Evolutionary conservation across 2,329 filamentous ascomycete species (phyloP).

Genomic region (Fusarium continuum): DNA sequence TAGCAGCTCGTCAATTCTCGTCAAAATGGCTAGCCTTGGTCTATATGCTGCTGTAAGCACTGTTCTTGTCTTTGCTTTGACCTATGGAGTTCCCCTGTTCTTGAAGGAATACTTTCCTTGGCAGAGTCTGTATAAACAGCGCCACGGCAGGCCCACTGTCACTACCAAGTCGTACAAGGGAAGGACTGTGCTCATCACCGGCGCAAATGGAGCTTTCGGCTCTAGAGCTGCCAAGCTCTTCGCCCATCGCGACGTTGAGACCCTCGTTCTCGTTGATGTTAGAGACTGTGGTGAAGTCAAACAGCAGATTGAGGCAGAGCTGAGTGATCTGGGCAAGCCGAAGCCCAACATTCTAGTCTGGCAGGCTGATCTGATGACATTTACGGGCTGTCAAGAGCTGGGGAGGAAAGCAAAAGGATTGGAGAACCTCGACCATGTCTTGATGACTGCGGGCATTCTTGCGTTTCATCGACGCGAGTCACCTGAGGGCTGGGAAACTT

Average conservation of each 20-base stretch:
- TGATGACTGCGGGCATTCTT: constrained; percentile 51
- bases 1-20: neutral
- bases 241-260: constrained; percentile 47
- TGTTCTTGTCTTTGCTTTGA: constrained; percentile 34
- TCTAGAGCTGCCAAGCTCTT: constrained; percentile 50
- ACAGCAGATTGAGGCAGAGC: constrained; percentile 47
- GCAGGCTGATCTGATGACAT: constrained; percentile 51
- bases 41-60: constrained; percentile 20
- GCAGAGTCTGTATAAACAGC: constrained; percentile 46
- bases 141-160: constrained; percentile 46
- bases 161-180: constrained; percentile 49
- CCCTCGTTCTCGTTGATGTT: constrained; percentile 50
- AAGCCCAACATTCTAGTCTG: constrained; percentile 48
- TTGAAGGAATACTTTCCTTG: constrained; percentile 50
- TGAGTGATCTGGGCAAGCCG: constrained; percentile 37
- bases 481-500: constrained; percentile 52
- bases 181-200: constrained; percentile 49
- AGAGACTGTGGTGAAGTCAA: constrained; percentile 47
- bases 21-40: constrained; percentile 27
- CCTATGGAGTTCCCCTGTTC: constrained; percentile 45
- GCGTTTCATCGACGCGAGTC: constrained; percentile 49
- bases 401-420: constrained; percentile 43
- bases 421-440: constrained; percentile 47
- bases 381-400: constrained; percentile 47
- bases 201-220: constrained; percentile 50